Percentiles rank a stretch among this genome's conserved stretches.
Conservation (phyloP, 352 stramenopile genomes). For the Phytophthora quininea region DNA sequence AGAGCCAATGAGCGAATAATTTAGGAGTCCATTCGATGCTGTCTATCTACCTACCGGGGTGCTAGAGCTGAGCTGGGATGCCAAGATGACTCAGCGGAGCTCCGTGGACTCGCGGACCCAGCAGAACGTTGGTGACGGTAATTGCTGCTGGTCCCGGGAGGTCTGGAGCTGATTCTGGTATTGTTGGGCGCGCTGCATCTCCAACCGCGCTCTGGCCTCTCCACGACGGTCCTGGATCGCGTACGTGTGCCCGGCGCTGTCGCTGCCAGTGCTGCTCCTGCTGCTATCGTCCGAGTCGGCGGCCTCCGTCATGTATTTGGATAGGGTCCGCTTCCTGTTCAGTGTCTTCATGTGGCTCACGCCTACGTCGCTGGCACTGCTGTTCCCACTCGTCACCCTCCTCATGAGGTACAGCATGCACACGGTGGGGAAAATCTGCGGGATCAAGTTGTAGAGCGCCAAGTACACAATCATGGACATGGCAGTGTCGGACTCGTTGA, state of each 20-base stretch:
- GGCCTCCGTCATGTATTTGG: constrained; percentile 61
- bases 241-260: constrained; percentile 20
- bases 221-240: constrained; percentile 15
- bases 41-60: constrained; percentile 19
- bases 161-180: constrained; percentile 28
- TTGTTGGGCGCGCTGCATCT: constrained; percentile 27
- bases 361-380: constrained; percentile 21
- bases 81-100: constrained; percentile 21
- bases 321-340: constrained; percentile 45
- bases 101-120: constrained; percentile 44
- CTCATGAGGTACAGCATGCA: constrained; percentile 92
- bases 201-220: constrained; percentile 18
- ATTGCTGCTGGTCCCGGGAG: constrained; percentile 30
- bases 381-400: constrained; percentile 41
- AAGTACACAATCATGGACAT: constrained; percentile 71
- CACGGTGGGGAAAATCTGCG: constrained; percentile 86
- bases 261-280: constrained; percentile 32
- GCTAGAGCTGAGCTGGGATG: background rate
- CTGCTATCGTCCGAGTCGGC: constrained; percentile 46
- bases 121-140: constrained; percentile 34
- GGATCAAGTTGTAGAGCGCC: constrained; percentile 79
- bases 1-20: constrained; percentile 34
- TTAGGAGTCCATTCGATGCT: constrained; percentile 41
- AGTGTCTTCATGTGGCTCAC: constrained; percentile 25
- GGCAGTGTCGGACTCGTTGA: constrained; percentile 58